Percentiles rank a stretch among this genome's conserved stretches.
Conservation (phyloP, 768 basidiomycete species). For the Boletus vermiculosoides region DNA sequence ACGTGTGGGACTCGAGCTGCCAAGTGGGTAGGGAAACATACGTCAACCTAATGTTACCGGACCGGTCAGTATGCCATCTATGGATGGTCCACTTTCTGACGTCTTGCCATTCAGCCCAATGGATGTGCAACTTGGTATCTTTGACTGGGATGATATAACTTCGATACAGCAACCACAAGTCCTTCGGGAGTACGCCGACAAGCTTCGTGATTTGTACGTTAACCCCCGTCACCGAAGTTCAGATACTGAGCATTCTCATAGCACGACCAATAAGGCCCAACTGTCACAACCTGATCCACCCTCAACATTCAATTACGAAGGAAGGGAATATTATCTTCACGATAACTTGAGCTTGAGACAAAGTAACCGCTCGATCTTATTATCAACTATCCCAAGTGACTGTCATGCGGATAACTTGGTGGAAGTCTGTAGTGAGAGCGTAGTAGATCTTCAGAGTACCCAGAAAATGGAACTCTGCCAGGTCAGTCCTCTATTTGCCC, state of each 20-base stretch:
- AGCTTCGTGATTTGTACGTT: constrained; percentile 46
- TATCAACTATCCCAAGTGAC: constrained; percentile 3
- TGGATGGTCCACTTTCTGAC: constrained; percentile 3
- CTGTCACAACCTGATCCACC: constrained; percentile 48
- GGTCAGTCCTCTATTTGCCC: constrained; percentile 37
- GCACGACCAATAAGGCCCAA: constrained; percentile 31
- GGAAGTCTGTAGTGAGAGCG: constrained; percentile 43
- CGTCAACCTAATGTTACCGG: constrained; percentile 55
- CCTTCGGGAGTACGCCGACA: constrained; percentile 41
- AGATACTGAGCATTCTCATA: constrained; percentile 21
- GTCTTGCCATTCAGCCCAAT: constrained; percentile 41
- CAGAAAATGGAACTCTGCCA: constrained; percentile 52
- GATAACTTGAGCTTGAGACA: constrained; percentile 49
- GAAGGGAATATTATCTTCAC: constrained; percentile 45
- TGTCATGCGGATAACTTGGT: not conserved
- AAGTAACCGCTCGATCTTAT: constrained; percentile 30
- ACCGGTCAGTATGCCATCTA: constrained; percentile 41
- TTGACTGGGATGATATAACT: constrained; percentile 31
- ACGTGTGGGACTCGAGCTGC: constrained; percentile 26
- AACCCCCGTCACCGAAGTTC: not conserved
- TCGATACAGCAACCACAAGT: constrained; percentile 38
- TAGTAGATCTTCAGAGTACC: constrained; percentile 53
- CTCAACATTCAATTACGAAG: constrained; percentile 37
- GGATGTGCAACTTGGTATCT: constrained; percentile 53
- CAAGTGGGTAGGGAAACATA: constrained; percentile 37